Percentiles rank a stretch among this genome's conserved stretches.
Conservation (phyloP, 2,329 filamentous ascomycete genomes). For the Cylindrodendrum hubeiense region DNA sequence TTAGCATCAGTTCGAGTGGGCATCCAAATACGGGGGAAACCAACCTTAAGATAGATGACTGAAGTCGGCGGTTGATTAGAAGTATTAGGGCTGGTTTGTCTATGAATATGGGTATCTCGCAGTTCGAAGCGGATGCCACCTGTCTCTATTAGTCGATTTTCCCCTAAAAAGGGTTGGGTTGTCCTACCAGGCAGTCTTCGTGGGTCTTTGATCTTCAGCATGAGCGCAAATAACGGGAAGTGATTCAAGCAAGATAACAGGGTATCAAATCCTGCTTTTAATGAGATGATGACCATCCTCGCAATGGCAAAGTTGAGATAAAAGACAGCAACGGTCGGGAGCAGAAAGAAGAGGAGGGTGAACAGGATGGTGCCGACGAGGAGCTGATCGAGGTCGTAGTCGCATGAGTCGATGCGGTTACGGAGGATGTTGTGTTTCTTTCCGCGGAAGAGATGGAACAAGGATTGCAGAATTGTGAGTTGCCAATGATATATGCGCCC, state of each 20-base stretch:
- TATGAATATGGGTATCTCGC: slow-evolving; percentile 74
- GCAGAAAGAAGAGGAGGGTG: slow-evolving; percentile 91
- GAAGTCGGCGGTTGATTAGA: slow-evolving; percentile 73
- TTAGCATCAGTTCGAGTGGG: slow-evolving; percentile 9
- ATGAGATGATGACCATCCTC: slow-evolving; percentile 91
- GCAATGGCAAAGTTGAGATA: slow-evolving; percentile 96
- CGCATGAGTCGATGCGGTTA: slow-evolving; percentile 98
- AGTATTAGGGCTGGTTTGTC: slow-evolving; percentile 53
- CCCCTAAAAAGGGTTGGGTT: background rate
- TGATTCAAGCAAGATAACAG: slow-evolving; percentile 95
- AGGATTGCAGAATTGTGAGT: slow-evolving; percentile 92
- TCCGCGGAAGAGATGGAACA: slow-evolving; percentile 98
- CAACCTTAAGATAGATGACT: slow-evolving; percentile 87
- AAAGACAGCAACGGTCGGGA: slow-evolving; percentile 96
- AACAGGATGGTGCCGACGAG: slow-evolving; percentile 97
- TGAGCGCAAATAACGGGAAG: slow-evolving; percentile 96
- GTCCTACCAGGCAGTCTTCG: slow-evolving; percentile 82
- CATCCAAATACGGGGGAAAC: slow-evolving; percentile 16
- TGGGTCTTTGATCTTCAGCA: slow-evolving; percentile 95
- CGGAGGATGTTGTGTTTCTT: slow-evolving; percentile 98
- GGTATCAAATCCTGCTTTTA: slow-evolving; percentile 93
- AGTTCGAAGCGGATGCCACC: slow-evolving; percentile 89
- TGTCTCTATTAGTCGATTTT: slow-evolving; percentile 23
- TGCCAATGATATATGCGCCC: slow-evolving; percentile 99
- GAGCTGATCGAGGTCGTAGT: slow-evolving; percentile 97